A percentile compares a stretch with the other conserved stretches of the same genome.
Evolutionary conservation across 257 asterid genomes (phyloP).

Genomic region (Mentha longifolia): DNA sequence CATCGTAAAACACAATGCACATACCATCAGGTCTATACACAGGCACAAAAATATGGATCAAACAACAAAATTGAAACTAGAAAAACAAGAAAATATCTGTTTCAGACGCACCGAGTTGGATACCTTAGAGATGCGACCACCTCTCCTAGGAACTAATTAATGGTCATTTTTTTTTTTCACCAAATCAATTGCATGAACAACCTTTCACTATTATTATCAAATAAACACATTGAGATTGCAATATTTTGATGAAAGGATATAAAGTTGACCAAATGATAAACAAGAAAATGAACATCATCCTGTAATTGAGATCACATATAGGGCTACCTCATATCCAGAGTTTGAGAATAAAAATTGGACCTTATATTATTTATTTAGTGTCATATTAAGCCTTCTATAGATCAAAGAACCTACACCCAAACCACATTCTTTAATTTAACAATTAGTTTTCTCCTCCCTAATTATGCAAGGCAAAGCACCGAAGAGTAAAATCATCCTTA

Average conservation of each 20-base stretch:
- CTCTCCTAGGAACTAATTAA: conserved; percentile 4
- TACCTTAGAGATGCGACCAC: not conserved
- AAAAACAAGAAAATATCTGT: not conserved
- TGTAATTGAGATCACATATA: not conserved
- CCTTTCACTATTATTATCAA: not conserved
- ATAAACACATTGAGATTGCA: not conserved
- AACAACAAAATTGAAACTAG: not conserved
- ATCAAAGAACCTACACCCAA: conserved; percentile 14
- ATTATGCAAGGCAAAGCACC: not conserved
- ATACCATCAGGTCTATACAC: conserved; percentile 3
- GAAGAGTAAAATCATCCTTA: not conserved
- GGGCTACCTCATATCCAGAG: conserved; percentile 9
- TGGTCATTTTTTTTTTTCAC: conserved; percentile 8
- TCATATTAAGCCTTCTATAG: conserved; percentile 8
- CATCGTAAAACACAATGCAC: not conserved
- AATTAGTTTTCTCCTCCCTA: not conserved
- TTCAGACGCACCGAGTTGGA: not conserved
- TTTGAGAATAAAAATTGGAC: conserved; percentile 17
- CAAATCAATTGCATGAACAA: conserved; percentile 17
- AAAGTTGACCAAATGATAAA: not conserved
- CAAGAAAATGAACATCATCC: not conserved
- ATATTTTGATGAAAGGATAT: not conserved
- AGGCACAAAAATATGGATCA: conserved; percentile 13
- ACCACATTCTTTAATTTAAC: conserved; percentile 25
- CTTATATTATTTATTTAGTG: conserved; percentile 17